These are phyloP conservation scores for Spergularia marina DNA, from an alignment of 148 eudicot genomes.

Conservation along the genomic window DNA sequence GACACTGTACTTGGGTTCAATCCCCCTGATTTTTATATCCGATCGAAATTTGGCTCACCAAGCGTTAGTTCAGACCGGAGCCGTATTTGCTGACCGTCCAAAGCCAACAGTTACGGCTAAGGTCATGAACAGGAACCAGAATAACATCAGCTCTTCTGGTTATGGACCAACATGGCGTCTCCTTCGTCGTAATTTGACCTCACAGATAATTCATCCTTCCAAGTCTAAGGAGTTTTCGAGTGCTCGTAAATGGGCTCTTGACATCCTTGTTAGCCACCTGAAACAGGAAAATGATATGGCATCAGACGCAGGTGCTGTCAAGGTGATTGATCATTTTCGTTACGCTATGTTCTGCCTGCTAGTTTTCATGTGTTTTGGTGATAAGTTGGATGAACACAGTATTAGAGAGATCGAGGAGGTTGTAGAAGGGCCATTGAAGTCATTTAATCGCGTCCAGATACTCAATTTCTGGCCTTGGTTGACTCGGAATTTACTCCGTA, in stretches of 20 bases:
- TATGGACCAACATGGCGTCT: slow-evolving; percentile 45
- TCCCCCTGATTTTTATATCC: slow-evolving; percentile 43
- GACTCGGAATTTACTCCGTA: slow-evolving; percentile 15
- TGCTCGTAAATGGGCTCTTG: slow-evolving; percentile 32
- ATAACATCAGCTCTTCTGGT: slow-evolving; percentile 39
- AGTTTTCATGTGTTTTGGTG: slow-evolving; percentile 74
- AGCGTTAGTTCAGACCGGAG: slow-evolving; percentile 58
- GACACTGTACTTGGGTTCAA: slow-evolving; percentile 31
- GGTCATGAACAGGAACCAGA: slow-evolving; percentile 31
- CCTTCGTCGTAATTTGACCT: slow-evolving; percentile 30
- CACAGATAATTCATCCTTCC: slow-evolving; percentile 34
- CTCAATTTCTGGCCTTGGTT: slow-evolving; percentile 18
- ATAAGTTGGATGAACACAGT: slow-evolving; percentile 42
- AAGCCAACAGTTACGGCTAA: slow-evolving; percentile 23
- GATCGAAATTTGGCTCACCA: slow-evolving; percentile 45
- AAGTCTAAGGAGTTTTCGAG: slow-evolving; percentile 22
- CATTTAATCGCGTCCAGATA: slow-evolving; percentile 1
- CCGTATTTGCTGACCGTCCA: slow-evolving; percentile 66
- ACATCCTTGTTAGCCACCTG: slow-evolving; percentile 24
- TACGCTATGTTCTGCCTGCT: slow-evolving; percentile 64
- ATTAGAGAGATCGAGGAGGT: slow-evolving; percentile 32
- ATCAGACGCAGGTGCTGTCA: slow-evolving; percentile 19
- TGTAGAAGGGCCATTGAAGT: background rate
- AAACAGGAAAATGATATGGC: background rate
- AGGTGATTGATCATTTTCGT: slow-evolving; percentile 59